Percentiles rank a stretch among this genome's conserved stretches.
Evolutionary conservation across 768 basidiomycete genomes (phyloP).

Genomic region (Kwoniella dejecticola): DNA sequence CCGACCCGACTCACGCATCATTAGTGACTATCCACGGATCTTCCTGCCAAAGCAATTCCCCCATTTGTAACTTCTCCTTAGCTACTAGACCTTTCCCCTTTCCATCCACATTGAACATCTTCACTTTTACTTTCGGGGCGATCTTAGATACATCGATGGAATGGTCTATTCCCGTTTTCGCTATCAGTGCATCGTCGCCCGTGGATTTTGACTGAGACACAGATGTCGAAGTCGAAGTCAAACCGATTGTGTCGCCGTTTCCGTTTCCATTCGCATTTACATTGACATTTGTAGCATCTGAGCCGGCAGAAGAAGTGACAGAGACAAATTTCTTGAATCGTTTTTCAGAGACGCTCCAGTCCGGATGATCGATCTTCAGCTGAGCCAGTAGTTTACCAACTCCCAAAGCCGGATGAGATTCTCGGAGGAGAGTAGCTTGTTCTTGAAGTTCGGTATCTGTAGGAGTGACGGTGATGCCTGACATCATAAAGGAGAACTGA

Average conservation of each 20-base stretch:
- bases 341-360: constrained; percentile 83
- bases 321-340: constrained; percentile 63
- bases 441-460: constrained; percentile 66
- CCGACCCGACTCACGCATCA: constrained; percentile 48
- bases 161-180: constrained; percentile 67
- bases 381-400: constrained; percentile 70
- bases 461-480: constrained; percentile 55
- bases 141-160: constrained; percentile 67
- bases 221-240: no score
- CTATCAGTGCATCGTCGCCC: constrained; percentile 55
- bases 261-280: background rate
- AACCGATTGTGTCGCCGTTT: no score
- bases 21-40: constrained; percentile 53
- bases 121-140: constrained; percentile 68
- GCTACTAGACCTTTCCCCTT: constrained; percentile 87
- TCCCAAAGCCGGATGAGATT: constrained; percentile 66
- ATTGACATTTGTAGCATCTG: constrained; percentile 21
- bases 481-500: no score
- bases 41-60: constrained; percentile 81
- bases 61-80: constrained; percentile 66
- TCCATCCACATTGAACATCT: constrained; percentile 63
- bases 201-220: no score
- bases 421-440: constrained; percentile 63
- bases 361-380: constrained; percentile 64
- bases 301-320: constrained; percentile 56